Evolutionary conservation across 495 filamentous ascomycete genomes (phyloP).

Genomic region (Talaromyces thailandensis): DNA sequence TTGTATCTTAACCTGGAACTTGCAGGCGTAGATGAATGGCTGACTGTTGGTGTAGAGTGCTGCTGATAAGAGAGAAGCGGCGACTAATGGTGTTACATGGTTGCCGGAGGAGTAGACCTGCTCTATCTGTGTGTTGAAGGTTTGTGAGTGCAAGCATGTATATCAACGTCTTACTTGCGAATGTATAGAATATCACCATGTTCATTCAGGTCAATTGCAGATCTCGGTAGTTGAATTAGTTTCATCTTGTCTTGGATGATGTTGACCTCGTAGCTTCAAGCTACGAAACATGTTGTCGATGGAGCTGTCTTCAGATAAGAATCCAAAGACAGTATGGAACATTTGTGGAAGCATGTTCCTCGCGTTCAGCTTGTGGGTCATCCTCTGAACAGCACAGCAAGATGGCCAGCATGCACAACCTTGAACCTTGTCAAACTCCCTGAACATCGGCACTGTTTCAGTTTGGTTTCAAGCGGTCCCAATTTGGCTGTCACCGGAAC

Average conservation of each 20-base stretch:
- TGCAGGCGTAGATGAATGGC: not conserved
- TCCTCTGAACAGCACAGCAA: not conserved
- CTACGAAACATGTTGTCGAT: not conserved
- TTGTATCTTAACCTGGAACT: conserved; percentile 7
- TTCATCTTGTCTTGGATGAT: not conserved
- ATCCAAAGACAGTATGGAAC: not conserved
- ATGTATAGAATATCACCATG: not conserved
- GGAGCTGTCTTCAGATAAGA: not conserved
- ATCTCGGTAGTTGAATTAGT: not conserved
- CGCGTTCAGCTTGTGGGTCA: not conserved
- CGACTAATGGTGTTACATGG: conserved; percentile 1
- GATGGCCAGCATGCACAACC: not conserved
- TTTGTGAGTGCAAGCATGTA: not conserved
- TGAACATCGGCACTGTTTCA: not conserved
- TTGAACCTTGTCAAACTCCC: not conserved
- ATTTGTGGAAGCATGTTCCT: not conserved
- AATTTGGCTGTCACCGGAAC: not conserved
- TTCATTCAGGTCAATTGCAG: not conserved
- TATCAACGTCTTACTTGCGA: not conserved
- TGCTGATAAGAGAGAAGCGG: conserved; percentile 17
- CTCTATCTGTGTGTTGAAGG: not conserved
- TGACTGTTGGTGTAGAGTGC: conserved; percentile 16
- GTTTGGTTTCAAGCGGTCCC: not conserved
- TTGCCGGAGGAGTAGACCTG: not conserved
- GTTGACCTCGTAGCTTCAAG: not conserved